Evolutionary conservation across 78 protist species (phyloP).

Genomic region (Emiliania huxleyi): DNA sequence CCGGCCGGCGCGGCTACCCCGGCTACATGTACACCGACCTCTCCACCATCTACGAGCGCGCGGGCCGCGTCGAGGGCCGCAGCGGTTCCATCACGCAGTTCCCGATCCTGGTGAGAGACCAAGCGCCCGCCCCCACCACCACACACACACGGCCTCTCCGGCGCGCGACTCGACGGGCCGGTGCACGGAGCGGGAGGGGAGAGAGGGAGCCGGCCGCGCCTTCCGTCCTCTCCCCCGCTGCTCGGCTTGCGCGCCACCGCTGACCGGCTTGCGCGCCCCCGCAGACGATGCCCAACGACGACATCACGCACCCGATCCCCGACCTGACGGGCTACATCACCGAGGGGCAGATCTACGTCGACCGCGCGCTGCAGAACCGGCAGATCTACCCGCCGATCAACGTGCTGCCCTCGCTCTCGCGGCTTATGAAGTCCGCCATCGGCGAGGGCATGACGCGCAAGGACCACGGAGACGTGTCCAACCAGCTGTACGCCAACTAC

Average conservation of each 20-base stretch:
- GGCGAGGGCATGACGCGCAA: constrained; percentile 94
- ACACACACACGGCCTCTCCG: too few species aligned
- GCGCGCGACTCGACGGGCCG: too few species aligned
- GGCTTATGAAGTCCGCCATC: constrained; percentile 95
- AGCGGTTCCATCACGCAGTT: constrained; percentile 99
- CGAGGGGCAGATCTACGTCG: constrained; percentile 99
- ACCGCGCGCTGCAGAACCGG: constrained; percentile 94
- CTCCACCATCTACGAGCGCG: constrained; percentile 99
- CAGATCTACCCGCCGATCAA: constrained; percentile 98
- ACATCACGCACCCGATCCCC: constrained; percentile 99
- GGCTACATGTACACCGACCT: constrained; percentile 99
- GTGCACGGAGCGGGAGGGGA: too few species aligned
- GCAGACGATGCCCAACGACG: constrained; percentile 71
- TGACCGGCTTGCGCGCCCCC: too few species aligned
- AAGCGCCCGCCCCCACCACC: too few species aligned
- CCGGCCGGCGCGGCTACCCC: constrained; percentile 99
- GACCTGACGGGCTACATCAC: constrained; percentile 99
- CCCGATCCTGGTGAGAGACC: constrained; percentile 98
- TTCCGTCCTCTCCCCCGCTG: too few species aligned
- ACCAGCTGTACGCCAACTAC: constrained; percentile 98
- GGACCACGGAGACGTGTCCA: constrained; percentile 97
- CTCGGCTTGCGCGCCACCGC: too few species aligned
- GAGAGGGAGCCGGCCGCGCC: too few species aligned
- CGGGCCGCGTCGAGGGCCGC: constrained; percentile 98
- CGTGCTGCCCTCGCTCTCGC: constrained; percentile 99